Conservation (phyloP, 495 filamentous ascomycete species). For the Podospora pseudoanserina region DNA sequence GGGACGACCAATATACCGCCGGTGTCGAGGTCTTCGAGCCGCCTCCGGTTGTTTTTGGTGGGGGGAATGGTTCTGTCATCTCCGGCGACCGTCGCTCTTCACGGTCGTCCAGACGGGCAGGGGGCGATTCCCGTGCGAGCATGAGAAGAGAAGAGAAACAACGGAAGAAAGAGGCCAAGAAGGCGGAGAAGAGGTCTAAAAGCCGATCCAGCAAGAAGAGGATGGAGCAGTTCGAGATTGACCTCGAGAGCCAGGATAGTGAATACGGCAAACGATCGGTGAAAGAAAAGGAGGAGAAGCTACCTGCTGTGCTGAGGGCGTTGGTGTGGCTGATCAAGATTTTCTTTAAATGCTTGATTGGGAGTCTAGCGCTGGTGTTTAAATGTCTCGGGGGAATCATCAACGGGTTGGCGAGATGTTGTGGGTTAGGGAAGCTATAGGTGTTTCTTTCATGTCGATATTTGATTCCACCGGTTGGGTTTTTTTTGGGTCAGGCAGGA, state of each 20-base stretch:
- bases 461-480: neutral
- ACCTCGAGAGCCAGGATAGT: constrained; percentile 52
- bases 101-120: constrained; percentile 28
- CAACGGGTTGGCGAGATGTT: constrained; percentile 38
- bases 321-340: constrained; percentile 40
- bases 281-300: constrained; percentile 36
- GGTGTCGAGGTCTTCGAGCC: constrained; percentile 51
- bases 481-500: neutral
- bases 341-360: constrained; percentile 46
- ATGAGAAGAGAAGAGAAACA: constrained; percentile 19
- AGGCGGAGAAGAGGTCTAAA: constrained; percentile 18
- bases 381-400: constrained; percentile 39
- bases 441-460: constrained; percentile 8
- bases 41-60: constrained; percentile 38
- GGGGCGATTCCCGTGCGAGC: constrained; percentile 21
- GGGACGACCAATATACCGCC: constrained; percentile 49
- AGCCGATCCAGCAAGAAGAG: constrained; percentile 26
- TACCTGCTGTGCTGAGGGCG: constrained; percentile 38
- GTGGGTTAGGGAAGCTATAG: constrained; percentile 35
- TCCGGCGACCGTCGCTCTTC: constrained; percentile 15
- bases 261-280: constrained; percentile 37
- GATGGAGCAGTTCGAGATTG: constrained; percentile 54
- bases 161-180: constrained; percentile 23
- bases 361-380: constrained; percentile 44
- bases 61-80: constrained; percentile 16